phyloP scores from a whole-genome alignment of 352 stramenopile genomes.

The Phytophthora litchii region DNA sequence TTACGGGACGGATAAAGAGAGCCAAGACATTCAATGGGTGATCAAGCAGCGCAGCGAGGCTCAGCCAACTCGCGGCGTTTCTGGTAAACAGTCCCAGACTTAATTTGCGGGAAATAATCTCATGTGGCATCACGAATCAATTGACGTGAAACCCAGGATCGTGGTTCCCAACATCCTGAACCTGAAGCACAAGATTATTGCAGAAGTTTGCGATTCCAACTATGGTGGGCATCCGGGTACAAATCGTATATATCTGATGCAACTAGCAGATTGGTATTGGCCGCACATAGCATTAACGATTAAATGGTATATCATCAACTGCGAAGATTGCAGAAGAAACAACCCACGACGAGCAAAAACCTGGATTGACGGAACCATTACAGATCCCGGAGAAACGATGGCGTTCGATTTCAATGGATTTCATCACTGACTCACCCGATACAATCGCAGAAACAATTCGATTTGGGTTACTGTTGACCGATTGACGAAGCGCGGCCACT shows the following conservation, averaged over 20 bases:
- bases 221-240: too few relatives aligned
- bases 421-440: neutral
- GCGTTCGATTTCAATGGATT: conserved; percentile 15
- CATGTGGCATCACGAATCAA: too few relatives aligned
- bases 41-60: conserved; percentile 4
- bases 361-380: conserved; percentile 2
- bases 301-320: conserved; percentile 7
- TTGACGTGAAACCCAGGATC: neutral
- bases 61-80: neutral
- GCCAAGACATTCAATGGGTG: neutral
- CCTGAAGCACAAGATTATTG: too few relatives aligned
- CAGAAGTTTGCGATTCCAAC: too few relatives aligned
- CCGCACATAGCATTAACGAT: too few relatives aligned
- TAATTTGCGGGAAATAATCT: conserved; percentile 11
- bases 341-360: conserved; percentile 10
- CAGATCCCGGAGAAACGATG: conserved; percentile 8
- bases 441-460: too few relatives aligned
- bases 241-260: too few relatives aligned
- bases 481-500: neutral
- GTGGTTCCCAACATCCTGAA: neutral
- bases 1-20: conserved; percentile 12
- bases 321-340: conserved; percentile 7
- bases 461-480: too few relatives aligned
- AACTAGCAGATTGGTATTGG: too few relatives aligned
- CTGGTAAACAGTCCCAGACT: conserved; percentile 3